A percentile compares a stretch with the other conserved stretches of the same genome.
phyloP scores from a whole-genome alignment of 768 basidiomycete species.

The Pisolithus albus region DNA sequence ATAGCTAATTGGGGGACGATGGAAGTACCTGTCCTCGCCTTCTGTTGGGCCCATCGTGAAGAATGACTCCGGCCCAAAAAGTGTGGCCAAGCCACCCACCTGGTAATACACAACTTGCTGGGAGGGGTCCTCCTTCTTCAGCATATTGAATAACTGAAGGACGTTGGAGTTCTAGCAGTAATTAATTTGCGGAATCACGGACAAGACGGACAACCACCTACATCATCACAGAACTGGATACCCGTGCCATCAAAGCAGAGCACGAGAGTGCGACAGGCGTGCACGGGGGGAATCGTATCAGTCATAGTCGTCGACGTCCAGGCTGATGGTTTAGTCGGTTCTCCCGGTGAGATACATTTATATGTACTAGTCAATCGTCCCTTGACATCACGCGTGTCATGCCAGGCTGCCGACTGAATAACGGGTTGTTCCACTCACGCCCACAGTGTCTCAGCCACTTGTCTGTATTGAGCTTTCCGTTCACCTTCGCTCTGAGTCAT shows the following conservation, averaged over 20 bases:
- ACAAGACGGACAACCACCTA: conserved; percentile 22
- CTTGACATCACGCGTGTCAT: no score
- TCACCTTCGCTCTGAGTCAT: no score
- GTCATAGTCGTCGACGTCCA: conserved; percentile 8
- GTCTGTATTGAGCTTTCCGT: no score
- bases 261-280: conserved; percentile 47
- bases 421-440: no score
- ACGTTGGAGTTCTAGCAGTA: conserved; percentile 65
- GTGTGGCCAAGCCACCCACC: conserved; percentile 25
- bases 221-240: conserved; percentile 62
- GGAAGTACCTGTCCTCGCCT: conserved; percentile 74
- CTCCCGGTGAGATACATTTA: not conserved
- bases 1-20: conserved; percentile 56
- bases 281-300: conserved; percentile 36
- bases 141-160: conserved; percentile 59
- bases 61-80: not conserved
- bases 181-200: not conserved
- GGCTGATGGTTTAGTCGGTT: not conserved
- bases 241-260: conserved; percentile 62
- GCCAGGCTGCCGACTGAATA: no score
- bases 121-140: conserved; percentile 56
- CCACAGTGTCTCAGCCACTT: no score
- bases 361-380: no score
- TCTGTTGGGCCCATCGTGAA: not conserved
- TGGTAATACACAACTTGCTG: conserved; percentile 75